phyloP scores from a whole-genome alignment of 2,329 filamentous ascomycete genomes.

The Neofusicoccum laricinum region DNA sequence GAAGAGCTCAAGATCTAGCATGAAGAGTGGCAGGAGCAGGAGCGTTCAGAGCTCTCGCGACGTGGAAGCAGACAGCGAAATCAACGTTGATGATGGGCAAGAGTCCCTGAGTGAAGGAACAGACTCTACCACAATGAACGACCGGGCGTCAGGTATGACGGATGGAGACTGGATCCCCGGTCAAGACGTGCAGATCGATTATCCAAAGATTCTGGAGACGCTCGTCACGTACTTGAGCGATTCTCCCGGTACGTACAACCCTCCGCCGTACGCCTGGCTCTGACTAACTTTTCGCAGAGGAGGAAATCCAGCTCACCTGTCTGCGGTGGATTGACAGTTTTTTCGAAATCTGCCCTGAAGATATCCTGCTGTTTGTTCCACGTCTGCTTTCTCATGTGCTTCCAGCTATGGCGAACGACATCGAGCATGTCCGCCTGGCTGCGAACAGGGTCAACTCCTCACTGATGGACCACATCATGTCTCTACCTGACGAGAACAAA shows the following conservation, averaged over 20 bases:
- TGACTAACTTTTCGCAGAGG: constrained; percentile 56
- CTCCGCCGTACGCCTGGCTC: constrained; percentile 19
- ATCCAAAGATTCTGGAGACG: constrained; percentile 87
- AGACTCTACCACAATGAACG: constrained; percentile 32
- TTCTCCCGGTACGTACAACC: constrained; percentile 61
- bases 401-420: constrained; percentile 87
- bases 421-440: constrained; percentile 83
- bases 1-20: constrained; percentile 63
- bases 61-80: constrained; percentile 54
- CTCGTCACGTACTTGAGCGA: constrained; percentile 85
- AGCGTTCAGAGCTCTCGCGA: constrained; percentile 26
- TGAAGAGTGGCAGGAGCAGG: constrained; percentile 29
- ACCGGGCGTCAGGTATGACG: constrained; percentile 47
- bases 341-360: constrained; percentile 94
- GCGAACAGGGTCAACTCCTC: constrained; percentile 87
- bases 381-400: constrained; percentile 87
- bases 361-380: constrained; percentile 92
- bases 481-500: constrained; percentile 65
- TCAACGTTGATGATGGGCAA: constrained; percentile 51
- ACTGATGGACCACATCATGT: constrained; percentile 91
- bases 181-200: constrained; percentile 93
- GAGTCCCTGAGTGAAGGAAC: constrained; percentile 41
- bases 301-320: constrained; percentile 87
- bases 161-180: constrained; percentile 97
- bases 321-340: constrained; percentile 95